Evolutionary conservation across 208 protist species (phyloP).

Genomic region (Vickermania spadyakhi): DNA sequence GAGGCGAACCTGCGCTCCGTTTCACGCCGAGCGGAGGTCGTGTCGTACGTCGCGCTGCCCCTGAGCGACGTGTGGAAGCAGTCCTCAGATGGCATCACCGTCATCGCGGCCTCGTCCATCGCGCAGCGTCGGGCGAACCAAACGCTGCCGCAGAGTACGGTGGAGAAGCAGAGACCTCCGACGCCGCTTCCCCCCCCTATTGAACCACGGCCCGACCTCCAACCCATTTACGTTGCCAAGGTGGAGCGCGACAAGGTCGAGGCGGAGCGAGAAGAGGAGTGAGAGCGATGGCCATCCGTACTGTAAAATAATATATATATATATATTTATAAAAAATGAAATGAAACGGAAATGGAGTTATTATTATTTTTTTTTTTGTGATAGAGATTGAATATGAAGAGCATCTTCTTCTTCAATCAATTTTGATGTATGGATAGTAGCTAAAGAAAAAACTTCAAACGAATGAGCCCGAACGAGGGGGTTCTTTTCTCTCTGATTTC

Average conservation of each 20-base stretch:
- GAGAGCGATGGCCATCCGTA: too few relatives aligned
- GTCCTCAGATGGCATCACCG: slow-evolving; percentile 62
- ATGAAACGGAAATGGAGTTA: too few relatives aligned
- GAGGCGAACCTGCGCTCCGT: slow-evolving; percentile 28
- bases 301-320: too few relatives aligned
- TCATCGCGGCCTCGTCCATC: slow-evolving; percentile 27
- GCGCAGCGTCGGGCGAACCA: slow-evolving; percentile 18
- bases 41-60: slow-evolving; percentile 38
- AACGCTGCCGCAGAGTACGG: slow-evolving; percentile 48
- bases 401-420: too few relatives aligned
- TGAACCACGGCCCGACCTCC: slow-evolving; percentile 65
- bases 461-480: too few relatives aligned
- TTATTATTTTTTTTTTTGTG: too few relatives aligned
- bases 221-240: slow-evolving; percentile 71
- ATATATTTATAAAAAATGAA: too few relatives aligned
- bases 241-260: slow-evolving; percentile 36
- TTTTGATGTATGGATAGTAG: too few relatives aligned
- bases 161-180: slow-evolving; percentile 55
- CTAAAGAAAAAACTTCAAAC: too few relatives aligned
- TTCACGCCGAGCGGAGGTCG: slow-evolving; percentile 11
- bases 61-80: slow-evolving; percentile 21
- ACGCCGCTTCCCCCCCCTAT: slow-evolving; percentile 66
- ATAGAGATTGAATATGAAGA: too few relatives aligned
- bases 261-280: slow-evolving; percentile 26
- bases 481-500: too few relatives aligned